phyloP scores from a whole-genome alignment of 352 stramenopile genomes.

The Globisporangium ultimum region DNA sequence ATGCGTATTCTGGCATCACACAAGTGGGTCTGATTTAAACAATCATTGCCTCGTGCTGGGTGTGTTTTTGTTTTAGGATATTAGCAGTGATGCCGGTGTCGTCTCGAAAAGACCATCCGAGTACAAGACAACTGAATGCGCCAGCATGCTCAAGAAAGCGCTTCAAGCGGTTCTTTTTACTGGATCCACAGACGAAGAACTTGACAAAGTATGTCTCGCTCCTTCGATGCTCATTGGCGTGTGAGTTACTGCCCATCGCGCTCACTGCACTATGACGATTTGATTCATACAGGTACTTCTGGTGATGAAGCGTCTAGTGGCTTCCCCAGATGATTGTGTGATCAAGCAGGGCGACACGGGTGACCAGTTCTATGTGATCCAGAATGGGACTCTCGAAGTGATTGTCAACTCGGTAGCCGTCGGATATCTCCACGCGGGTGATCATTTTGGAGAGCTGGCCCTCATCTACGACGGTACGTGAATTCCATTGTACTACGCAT shows the following conservation, averaged over 20 bases:
- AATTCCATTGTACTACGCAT: background rate
- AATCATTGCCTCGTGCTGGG: too few relatives aligned
- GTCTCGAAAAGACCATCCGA: conserved; percentile 51
- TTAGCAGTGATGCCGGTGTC: conserved; percentile 26
- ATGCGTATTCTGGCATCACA: too few relatives aligned
- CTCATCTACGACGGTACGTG: conserved; percentile 81
- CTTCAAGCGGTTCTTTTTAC: conserved; percentile 61
- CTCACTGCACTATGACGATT: background rate
- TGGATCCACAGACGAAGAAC: conserved; percentile 58
- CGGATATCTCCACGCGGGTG: conserved; percentile 45
- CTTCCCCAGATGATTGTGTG: conserved; percentile 76
- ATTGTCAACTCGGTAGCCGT: conserved; percentile 64
- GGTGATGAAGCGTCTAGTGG: conserved; percentile 71
- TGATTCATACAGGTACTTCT: conserved; percentile 48
- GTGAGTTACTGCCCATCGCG: too few relatives aligned
- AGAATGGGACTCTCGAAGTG: conserved; percentile 58
- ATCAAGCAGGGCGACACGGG: conserved; percentile 91
- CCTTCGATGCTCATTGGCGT: background rate
- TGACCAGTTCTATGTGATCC: conserved; percentile 91
- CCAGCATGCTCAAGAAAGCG: conserved; percentile 47
- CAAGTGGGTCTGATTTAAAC: too few relatives aligned
- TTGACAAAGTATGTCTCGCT: conserved; percentile 42
- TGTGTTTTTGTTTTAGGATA: conserved; percentile 22
- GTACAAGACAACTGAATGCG: conserved; percentile 50
- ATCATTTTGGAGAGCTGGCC: conserved; percentile 89